These are phyloP conservation scores for Penicillium ucsense DNA, from an alignment of 495 filamentous ascomycete genomes.

Conservation along the genomic window DNA sequence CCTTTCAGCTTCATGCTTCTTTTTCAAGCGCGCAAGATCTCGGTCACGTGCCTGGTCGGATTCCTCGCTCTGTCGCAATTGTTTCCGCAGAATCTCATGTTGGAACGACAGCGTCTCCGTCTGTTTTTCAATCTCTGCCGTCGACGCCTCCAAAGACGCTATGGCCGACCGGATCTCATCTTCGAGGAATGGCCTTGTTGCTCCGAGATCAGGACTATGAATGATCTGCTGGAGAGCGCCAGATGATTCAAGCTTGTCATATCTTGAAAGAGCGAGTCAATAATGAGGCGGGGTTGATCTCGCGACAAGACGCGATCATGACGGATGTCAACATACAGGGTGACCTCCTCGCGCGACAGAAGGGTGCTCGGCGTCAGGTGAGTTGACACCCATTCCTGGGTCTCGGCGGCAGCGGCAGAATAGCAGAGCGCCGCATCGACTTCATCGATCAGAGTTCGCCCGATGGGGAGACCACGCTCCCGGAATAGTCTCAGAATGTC, in stretches of 20 bases:
- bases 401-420: conserved; percentile 3
- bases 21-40: conserved; percentile 23
- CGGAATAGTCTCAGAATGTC: conserved; percentile 10
- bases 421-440: conserved; percentile 23
- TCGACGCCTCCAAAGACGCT: conserved; percentile 27
- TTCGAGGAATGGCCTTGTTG: conserved; percentile 31
- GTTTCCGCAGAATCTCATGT: conserved; percentile 19
- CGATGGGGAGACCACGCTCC: conserved; percentile 20
- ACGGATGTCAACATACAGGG: conserved; percentile 15
- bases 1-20: conserved; percentile 28
- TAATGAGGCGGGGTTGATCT: too few species aligned
- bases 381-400: conserved; percentile 26
- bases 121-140: conserved; percentile 26
- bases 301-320: too few species aligned
- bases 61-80: conserved; percentile 16
- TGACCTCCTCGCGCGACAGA: conserved; percentile 32
- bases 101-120: conserved; percentile 22
- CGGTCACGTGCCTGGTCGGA: conserved; percentile 14
- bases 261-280: conserved; percentile 9
- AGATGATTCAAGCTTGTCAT: conserved; percentile 23
- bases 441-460: conserved; percentile 19
- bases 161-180: conserved; percentile 31
- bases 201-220: conserved; percentile 13
- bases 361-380: conserved; percentile 26
- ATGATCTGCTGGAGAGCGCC: conserved; percentile 22